Evolutionary conservation across 169 alveolate species (phyloP).

Genomic region (Miamiensis avidus): DNA sequence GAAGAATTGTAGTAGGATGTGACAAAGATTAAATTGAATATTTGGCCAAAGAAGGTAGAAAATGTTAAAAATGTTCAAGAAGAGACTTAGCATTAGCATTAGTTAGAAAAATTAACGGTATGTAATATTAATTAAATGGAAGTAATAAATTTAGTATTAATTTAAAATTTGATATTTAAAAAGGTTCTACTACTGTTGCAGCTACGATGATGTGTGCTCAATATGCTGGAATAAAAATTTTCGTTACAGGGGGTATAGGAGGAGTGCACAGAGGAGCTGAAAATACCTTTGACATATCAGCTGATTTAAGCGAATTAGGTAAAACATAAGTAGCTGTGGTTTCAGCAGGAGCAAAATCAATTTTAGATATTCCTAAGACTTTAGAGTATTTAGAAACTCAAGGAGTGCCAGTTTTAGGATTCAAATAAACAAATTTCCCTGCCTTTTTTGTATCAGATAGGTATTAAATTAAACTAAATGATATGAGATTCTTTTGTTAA

Average conservation of each 20-base stretch:
- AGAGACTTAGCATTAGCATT: constrained; percentile 70
- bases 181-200: constrained; percentile 87
- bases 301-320: constrained; percentile 81
- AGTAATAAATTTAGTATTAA: background rate
- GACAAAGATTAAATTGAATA: constrained; percentile 65
- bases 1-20: constrained; percentile 77
- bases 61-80: constrained; percentile 75
- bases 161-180: constrained; percentile 11
- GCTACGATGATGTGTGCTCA: constrained; percentile 87
- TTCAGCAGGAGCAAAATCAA: constrained; percentile 89
- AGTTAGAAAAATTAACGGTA: constrained; percentile 53
- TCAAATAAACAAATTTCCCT: constrained; percentile 79
- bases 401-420: constrained; percentile 85
- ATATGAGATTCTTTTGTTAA: too few relatives aligned
- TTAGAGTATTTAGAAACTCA: constrained; percentile 86
- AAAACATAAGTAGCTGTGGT: constrained; percentile 83
- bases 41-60: constrained; percentile 62
- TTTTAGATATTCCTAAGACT: constrained; percentile 88
- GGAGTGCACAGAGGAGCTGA: constrained; percentile 90
- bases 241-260: constrained; percentile 91
- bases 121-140: background rate
- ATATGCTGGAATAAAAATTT: constrained; percentile 78
- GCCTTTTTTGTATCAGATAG: constrained; percentile 74
- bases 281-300: constrained; percentile 79
- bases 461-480: background rate